Evolutionary conservation across 129 eudicot species (phyloP).

Genomic region (Centaurea solstitialis): DNA sequence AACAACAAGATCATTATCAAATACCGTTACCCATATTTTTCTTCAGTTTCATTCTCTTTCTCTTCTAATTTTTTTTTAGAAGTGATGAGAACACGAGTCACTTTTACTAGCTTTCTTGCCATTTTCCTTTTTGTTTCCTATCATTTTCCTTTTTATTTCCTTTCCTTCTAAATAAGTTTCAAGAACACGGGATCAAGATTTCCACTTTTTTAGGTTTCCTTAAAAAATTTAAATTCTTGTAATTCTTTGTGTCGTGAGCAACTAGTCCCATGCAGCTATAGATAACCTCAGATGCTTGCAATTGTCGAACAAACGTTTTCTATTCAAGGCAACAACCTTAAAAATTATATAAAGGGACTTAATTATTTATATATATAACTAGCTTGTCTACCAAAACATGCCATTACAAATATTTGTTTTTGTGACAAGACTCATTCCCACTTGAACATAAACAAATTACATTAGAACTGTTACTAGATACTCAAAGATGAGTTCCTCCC

Average conservation of each 20-base stretch:
- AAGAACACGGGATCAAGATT: too few species aligned
- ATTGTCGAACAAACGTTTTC: not conserved
- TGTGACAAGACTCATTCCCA: not conserved
- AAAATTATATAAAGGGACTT: not conserved
- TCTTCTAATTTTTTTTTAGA: too few species aligned
- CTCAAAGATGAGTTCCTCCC: conserved; percentile 23
- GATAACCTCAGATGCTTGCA: conserved; percentile 7
- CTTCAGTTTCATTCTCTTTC: too few species aligned
- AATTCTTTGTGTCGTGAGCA: not conserved
- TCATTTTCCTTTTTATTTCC: too few species aligned
- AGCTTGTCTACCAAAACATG: not conserved
- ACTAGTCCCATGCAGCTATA: conserved; percentile 17
- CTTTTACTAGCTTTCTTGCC: too few species aligned
- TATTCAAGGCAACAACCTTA: conserved; percentile 14
- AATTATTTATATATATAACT: not conserved
- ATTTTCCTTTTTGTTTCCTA: too few species aligned
- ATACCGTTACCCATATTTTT: too few species aligned
- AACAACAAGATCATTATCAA: too few species aligned
- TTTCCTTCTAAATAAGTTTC: too few species aligned
- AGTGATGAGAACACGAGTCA: too few species aligned
- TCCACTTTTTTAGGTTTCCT: not conserved
- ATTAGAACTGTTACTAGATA: not conserved
- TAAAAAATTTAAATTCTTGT: not conserved
- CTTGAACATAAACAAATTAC: conserved; percentile 12
- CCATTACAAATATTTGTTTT: not conserved